Evolutionary conservation across 2,329 filamentous ascomycete species (phyloP).

Genomic region (Cercospora sp.): DNA sequence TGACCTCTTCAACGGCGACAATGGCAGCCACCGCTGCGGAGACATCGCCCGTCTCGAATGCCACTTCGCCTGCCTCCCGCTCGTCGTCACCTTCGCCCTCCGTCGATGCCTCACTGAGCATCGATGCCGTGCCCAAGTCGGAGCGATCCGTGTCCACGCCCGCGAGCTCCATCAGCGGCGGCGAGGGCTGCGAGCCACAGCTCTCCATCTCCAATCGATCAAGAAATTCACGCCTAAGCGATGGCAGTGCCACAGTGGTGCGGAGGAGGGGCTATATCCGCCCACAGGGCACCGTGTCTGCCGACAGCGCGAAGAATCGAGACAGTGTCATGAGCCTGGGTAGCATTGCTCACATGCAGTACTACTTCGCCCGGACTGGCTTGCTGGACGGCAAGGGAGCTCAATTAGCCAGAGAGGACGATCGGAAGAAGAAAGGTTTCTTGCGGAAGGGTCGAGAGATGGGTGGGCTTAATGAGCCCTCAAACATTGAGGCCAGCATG

Average conservation of each 20-base stretch:
- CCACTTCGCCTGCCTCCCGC: constrained; percentile 39
- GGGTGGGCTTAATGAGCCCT: constrained; percentile 12
- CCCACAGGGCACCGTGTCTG: constrained; percentile 83
- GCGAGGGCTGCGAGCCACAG: constrained; percentile 50
- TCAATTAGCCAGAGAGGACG: constrained; percentile 62
- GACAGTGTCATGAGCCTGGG: constrained; percentile 96
- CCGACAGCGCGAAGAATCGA: constrained; percentile 81
- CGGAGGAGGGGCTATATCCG: constrained; percentile 80
- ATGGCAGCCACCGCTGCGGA: constrained; percentile 11
- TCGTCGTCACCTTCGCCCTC: constrained; percentile 66
- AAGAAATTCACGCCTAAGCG: constrained; percentile 54
- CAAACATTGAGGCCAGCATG: constrained; percentile 10
- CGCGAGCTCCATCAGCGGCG: constrained; percentile 47
- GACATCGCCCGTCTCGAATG: constrained; percentile 31
- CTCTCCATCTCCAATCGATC: constrained; percentile 41
- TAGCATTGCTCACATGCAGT: constrained; percentile 95
- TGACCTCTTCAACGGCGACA: neutral
- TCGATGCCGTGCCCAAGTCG: constrained; percentile 59
- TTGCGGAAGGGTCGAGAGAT: constrained; percentile 28
- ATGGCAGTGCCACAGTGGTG: constrained; percentile 44
- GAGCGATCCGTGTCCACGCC: constrained; percentile 65
- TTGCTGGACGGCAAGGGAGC: constrained; percentile 90
- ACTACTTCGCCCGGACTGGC: constrained; percentile 95
- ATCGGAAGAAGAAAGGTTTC: constrained; percentile 32
- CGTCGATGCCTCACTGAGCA: constrained; percentile 61